Evolutionary conservation across 169 alveolate genomes (phyloP), one percentile per base, ranked within the genome.

Genomic region (Prorocentrum cordatum): DNA sequence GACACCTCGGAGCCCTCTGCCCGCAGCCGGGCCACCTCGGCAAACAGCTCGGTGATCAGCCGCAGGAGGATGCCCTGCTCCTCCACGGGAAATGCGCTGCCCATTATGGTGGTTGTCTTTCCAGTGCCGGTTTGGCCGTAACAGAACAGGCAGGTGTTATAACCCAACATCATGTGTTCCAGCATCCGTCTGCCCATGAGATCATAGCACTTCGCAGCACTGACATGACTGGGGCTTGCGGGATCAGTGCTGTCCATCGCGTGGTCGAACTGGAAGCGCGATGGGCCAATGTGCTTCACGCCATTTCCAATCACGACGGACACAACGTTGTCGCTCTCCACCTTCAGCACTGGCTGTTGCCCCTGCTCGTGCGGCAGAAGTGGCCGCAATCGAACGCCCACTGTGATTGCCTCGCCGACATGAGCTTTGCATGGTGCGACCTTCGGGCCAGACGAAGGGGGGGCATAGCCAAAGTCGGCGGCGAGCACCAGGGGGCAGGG

Each of bases 41-140:
- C 47, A 61, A 72, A 87, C 50, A 87, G 54, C 62, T 87, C 92
- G 3, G 54, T 20, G 16, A 87, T 27, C 29, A 87, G 35, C 3
- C 92, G 87, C 59, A 82, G 73, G 36, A 87, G 50, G 1, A 87
- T 83, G 58, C 92, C 92, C n/a, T 62, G 87, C 79, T 87, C 92
- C 50, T 83, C 32, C 50, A 3, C 16, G 5, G 82, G 83, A 59
- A 66, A 27, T 10, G 39, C 79, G 66, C 45, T 68, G 62, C 92
- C 92, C 92, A 85, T 85, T 26, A 85, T 85, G 27, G 92, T 67
- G 79, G 92, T 85, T 24, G 92, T 85, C 68, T 85, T 85, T 31
- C 92, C 92, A 0, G 92, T 67, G 24, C 92, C 92, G 29, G 92
- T 85, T 45, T 85, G 92, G n/a, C 92, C 92, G 33, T 85, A 85